Conservation (phyloP, 371 early-diverging fungal species). For the Gilbertella persicaria region DNA sequence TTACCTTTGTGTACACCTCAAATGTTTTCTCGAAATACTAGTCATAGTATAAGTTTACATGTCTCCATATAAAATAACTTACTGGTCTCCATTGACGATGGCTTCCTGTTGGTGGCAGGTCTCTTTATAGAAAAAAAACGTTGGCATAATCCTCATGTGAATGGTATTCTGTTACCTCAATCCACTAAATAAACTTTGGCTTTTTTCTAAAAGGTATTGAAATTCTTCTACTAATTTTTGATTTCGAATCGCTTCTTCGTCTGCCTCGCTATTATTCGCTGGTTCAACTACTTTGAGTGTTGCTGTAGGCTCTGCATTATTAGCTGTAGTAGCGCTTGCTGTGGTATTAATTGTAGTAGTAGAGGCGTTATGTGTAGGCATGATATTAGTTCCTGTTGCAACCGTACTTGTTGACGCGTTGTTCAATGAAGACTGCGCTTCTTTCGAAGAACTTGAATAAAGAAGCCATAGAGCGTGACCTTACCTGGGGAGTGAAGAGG, state of each 20-base stretch:
- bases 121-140: conserved; percentile 34
- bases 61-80: conserved; percentile 3
- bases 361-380: too few species aligned
- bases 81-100: conserved; percentile 78
- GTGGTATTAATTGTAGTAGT: too few species aligned
- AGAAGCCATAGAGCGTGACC: too few species aligned
- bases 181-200: conserved; percentile 95
- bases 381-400: too few species aligned
- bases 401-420: too few species aligned
- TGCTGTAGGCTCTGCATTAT: too few species aligned
- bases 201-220: conserved; percentile 93
- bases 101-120: conserved; percentile 74
- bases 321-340: too few species aligned
- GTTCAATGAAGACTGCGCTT: too few species aligned
- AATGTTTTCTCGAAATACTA: conserved; percentile 95
- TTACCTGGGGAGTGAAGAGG: too few species aligned
- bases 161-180: conserved; percentile 59
- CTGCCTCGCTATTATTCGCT: conserved; percentile 15
- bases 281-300: too few species aligned
- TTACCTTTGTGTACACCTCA: conserved; percentile 91
- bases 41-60: not conserved
- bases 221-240: conserved; percentile 81
- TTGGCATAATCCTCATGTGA: not conserved
- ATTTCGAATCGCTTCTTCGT: conserved; percentile 40
- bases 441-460: too few species aligned